phyloP scores from a whole-genome alignment of 805 yeast species.

The Ascoidea tarda region DNA sequence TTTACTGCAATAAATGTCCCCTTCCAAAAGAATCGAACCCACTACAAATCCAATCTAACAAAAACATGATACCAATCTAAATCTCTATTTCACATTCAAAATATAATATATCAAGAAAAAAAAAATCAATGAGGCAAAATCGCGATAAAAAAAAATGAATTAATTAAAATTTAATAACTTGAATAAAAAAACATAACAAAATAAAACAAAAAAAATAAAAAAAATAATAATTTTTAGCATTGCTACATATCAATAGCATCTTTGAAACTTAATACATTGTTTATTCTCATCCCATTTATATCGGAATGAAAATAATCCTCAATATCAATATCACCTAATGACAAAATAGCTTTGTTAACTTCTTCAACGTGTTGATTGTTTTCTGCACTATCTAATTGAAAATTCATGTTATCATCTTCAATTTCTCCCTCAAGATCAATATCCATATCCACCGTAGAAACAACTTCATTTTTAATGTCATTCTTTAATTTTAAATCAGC shows the following conservation, averaged over 20 bases:
- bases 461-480: slow-evolving; percentile 6
- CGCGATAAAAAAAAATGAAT: no score
- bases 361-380: background rate
- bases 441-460: slow-evolving; percentile 1
- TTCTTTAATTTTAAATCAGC: slow-evolving; percentile 1
- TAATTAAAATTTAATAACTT: no score
- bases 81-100: no score
- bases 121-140: no score
- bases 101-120: no score
- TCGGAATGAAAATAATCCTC: slow-evolving; percentile 11
- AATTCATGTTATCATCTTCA: slow-evolving; percentile 10
- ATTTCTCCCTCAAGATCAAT: slow-evolving; percentile 5
- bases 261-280: slow-evolving; percentile 51
- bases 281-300: slow-evolving; percentile 54
- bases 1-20: no score
- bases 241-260: slow-evolving; percentile 36
- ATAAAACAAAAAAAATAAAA: no score
- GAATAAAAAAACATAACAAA: no score
- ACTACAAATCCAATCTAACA: no score
- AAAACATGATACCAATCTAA: no score
- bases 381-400: background rate
- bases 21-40: no score
- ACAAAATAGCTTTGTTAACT: background rate
- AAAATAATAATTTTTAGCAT: no score
- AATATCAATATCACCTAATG: slow-evolving; percentile 6